These are phyloP conservation scores for Carex scoparia DNA, from an alignment of 176 grass and related monocot genomes.

Conservation along the genomic window DNA sequence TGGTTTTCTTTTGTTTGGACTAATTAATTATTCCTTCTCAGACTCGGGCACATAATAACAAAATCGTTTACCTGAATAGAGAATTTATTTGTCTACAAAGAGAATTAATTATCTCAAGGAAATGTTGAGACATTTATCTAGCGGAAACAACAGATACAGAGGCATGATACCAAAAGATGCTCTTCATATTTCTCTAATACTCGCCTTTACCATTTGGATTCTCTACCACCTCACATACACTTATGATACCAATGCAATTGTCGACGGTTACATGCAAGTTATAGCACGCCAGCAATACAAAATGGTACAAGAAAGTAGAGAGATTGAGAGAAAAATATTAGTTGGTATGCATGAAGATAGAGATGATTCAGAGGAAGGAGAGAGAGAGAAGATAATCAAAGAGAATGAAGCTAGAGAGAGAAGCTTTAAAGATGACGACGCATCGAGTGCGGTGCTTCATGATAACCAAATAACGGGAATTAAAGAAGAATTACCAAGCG, in stretches of 20 bases:
- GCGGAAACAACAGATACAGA: constrained; percentile 7
- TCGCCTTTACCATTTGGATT: constrained; percentile 21
- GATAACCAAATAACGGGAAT: background rate
- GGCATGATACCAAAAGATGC: constrained; percentile 25
- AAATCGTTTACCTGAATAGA: background rate
- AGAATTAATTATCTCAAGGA: background rate
- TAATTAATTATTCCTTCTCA: background rate
- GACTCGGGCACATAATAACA: background rate
- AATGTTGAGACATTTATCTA: constrained; percentile 24
- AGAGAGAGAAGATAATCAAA: background rate
- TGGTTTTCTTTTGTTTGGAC: background rate
- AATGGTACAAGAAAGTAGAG: background rate
- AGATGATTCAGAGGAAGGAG: background rate
- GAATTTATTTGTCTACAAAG: background rate
- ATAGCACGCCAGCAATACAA: background rate
- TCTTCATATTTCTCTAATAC: constrained; percentile 23
- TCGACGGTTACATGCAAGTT: background rate
- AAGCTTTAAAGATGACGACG: constrained; percentile 27
- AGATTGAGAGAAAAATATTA: background rate
- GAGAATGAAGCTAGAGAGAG: constrained; percentile 26
- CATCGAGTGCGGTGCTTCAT: constrained; percentile 15
- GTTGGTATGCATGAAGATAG: constrained; percentile 11
- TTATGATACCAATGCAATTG: constrained; percentile 8
- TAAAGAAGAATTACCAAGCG: constrained; percentile 1
- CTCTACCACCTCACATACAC: constrained; percentile 28